Conservation (phyloP, 2,329 filamentous ascomycete species). For the Aaosphaeria arxii region DNA sequence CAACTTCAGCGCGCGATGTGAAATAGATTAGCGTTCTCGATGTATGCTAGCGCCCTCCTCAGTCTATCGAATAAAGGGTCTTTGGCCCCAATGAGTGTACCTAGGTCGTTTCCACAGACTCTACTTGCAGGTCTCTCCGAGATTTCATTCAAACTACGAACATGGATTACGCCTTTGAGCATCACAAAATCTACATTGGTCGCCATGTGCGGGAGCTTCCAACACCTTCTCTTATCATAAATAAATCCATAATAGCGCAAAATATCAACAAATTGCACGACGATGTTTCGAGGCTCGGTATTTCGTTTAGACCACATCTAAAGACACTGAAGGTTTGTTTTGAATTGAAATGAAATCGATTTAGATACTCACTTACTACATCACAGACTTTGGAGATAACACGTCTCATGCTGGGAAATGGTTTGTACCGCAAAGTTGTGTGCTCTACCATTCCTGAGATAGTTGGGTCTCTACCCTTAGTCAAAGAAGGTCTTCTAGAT, state of each 20-base stretch:
- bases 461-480: background rate
- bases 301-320: background rate
- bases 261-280: background rate
- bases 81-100: too few relatives aligned
- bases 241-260: background rate
- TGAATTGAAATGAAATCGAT: too few relatives aligned
- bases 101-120: too few relatives aligned
- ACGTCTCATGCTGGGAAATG: background rate
- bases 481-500: background rate
- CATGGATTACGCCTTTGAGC: background rate
- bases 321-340: background rate
- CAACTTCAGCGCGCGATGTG: too few relatives aligned
- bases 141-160: background rate
- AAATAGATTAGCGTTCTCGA: too few relatives aligned
- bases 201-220: background rate
- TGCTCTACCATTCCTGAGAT: background rate
- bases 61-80: too few relatives aligned
- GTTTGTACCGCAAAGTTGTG: background rate
- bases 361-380: too few relatives aligned
- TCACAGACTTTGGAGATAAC: background rate
- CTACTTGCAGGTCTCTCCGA: too few relatives aligned
- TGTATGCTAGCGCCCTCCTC: too few relatives aligned
- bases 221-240: background rate
- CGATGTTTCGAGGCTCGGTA: background rate
- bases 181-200: background rate